Evolutionary conservation across 495 filamentous ascomycete genomes (phyloP), one percentile per base, ranked within the genome.

Genomic region (Acidomyces sp.): DNA sequence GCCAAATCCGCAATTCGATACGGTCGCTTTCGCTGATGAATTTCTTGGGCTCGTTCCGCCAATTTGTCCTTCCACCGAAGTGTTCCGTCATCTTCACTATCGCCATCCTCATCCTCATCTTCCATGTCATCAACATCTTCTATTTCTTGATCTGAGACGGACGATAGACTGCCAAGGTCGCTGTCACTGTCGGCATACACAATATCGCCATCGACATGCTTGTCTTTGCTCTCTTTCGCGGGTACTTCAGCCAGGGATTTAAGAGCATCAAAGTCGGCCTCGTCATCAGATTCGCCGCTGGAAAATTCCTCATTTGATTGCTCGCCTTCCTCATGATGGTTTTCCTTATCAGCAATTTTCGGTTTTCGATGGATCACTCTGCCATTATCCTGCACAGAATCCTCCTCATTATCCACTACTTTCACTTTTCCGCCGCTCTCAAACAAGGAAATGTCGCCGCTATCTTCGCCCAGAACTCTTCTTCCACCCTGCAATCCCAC

Each of bases 151-250:
- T 75, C 73, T 10, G 73, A 75, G 3, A 66, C 78, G 2, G 71
- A 72, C n/a, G 81, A 92, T 25, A 93, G 62, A 11, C 90, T 95
- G 10, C 90, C 90, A 3, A 96, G 65, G 57, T 96, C 92, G 5
- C 88, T 95, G 55, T 97, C 90, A 52, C 82, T 90, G 52, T 96
- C 87, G 1, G 88, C 87, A 59, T 94, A 97, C n/a, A 73, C 80
- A 47, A 94, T 44, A 37, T 77, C 73, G 28, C 74, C 78, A 24
- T 77, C 75, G 10, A 67, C 62, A 6, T 34, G 50, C 27, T 63
- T 62, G 23, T 75, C 59, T 69, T 67, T 48, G 0, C 30, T 11
- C 9, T 29, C 15, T 26, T 37, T 47, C 16, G 43, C 47, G 20
- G 45, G 22, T 13, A 34, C 37, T 26, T 35, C 41, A 4, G 43